Evolutionary conservation across 495 filamentous ascomycete species (phyloP).

Genomic region (Xylaria telfairii): DNA sequence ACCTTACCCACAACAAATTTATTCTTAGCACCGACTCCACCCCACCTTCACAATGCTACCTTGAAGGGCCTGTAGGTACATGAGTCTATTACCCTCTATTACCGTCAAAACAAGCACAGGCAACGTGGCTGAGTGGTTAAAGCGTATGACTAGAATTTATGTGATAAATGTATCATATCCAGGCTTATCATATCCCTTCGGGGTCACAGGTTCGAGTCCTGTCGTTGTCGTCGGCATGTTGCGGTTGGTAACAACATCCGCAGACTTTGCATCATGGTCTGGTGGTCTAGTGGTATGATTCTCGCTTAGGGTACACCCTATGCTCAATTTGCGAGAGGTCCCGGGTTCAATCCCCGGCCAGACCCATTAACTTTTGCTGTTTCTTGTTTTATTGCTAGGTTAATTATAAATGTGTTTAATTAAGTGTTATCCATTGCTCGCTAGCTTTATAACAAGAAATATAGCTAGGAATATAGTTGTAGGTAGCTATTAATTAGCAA

Average conservation of each 20-base stretch:
- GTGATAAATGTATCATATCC: no score
- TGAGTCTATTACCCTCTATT: neutral
- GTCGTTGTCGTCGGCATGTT: conserved; percentile 23
- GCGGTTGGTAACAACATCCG: neutral
- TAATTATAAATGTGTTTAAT: no score
- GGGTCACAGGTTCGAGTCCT: conserved; percentile 31
- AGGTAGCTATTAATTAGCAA: no score
- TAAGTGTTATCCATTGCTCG: no score
- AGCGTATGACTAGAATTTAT: conserved; percentile 32
- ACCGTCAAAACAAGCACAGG: neutral
- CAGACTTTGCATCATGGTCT: conserved; percentile 3
- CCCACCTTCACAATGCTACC: neutral
- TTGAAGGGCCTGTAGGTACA: neutral
- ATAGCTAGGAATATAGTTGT: no score
- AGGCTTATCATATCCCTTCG: conserved; percentile 27
- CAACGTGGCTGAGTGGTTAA: conserved; percentile 32
- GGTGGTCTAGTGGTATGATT: conserved; percentile 32
- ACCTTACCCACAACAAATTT: neutral
- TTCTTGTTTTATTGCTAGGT: no score
- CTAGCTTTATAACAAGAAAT: no score
- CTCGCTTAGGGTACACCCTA: conserved; percentile 30
- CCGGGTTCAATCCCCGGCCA: conserved; percentile 32
- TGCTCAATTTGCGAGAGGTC: conserved; percentile 27
- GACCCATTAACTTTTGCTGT: conserved; percentile 18
- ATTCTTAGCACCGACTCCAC: neutral